phyloP scores from a whole-genome alignment of 495 filamentous ascomycete species.

The Penicillium paradoxum region DNA sequence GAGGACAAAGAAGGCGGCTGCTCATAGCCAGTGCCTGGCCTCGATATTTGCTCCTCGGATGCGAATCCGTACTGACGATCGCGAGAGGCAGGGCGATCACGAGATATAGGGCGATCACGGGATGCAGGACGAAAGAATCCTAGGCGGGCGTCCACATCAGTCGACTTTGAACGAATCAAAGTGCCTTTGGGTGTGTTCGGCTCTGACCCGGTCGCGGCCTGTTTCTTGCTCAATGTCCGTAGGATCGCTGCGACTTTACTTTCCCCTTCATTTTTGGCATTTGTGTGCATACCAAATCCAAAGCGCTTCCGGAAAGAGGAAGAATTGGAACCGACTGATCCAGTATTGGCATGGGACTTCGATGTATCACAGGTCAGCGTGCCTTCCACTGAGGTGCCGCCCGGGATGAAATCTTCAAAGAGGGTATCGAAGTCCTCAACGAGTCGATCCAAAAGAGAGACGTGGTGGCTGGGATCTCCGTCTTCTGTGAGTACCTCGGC shows the following conservation, averaged over 20 bases:
- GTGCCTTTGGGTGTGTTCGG: conserved; percentile 57
- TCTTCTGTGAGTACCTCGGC: conserved; percentile 79
- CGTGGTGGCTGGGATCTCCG: conserved; percentile 73
- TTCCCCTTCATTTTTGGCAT: conserved; percentile 70
- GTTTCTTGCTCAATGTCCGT: conserved; percentile 84
- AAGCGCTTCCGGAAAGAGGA: conserved; percentile 82
- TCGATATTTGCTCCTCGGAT: conserved; percentile 40
- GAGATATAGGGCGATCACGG: background rate
- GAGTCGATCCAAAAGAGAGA: conserved; percentile 84
- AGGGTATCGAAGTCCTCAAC: conserved; percentile 88
- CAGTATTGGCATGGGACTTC: conserved; percentile 45
- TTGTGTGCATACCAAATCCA: conserved; percentile 70
- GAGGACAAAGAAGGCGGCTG: conserved; percentile 34
- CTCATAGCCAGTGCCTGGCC: conserved; percentile 46
- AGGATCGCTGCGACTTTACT: conserved; percentile 71
- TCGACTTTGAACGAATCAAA: conserved; percentile 73
- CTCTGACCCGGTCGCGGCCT: conserved; percentile 51
- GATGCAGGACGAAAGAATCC: conserved; percentile 45
- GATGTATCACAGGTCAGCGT: conserved; percentile 44
- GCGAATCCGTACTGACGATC: conserved; percentile 53
- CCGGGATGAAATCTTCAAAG: conserved; percentile 65
- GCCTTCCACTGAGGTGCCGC: conserved; percentile 38
- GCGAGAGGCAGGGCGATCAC: conserved; percentile 37
- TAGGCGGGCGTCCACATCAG: conserved; percentile 60
- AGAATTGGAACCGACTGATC: conserved; percentile 64